These are phyloP conservation scores for Nelumbo lutea DNA, from an alignment of 164 flowering plant species.

Conservation along the genomic window DNA sequence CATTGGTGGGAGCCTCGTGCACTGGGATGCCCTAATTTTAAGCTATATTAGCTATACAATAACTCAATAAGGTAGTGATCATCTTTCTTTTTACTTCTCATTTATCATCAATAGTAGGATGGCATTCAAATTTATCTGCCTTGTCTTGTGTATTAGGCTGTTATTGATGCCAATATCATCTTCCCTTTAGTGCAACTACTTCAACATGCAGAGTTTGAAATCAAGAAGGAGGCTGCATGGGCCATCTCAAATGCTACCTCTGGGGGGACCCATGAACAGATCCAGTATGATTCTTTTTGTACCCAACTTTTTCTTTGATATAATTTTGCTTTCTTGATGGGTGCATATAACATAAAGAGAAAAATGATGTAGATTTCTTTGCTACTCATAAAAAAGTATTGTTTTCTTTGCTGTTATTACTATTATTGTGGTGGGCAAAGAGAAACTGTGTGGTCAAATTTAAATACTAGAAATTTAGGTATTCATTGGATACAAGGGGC, in stretches of 20 bases:
- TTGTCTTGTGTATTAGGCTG: slow-evolving; percentile 41
- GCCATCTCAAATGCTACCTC: slow-evolving; percentile 80
- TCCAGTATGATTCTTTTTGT: slow-evolving; percentile 31
- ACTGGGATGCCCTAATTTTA: too few species aligned
- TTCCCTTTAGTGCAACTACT: slow-evolving; percentile 56
- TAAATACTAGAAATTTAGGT: not conserved
- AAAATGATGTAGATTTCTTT: too few species aligned
- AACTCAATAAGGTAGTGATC: too few species aligned
- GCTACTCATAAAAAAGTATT: too few species aligned
- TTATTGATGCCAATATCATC: slow-evolving; percentile 56
- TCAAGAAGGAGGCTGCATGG: slow-evolving; percentile 83
- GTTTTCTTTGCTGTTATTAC: too few species aligned
- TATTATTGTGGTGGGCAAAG: too few species aligned
- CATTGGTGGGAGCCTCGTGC: too few species aligned
- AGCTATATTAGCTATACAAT: too few species aligned
- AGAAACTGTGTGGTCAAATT: not conserved
- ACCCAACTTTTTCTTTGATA: not conserved
- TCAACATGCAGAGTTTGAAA: slow-evolving; percentile 67
- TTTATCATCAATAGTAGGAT: not conserved
- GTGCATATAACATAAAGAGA: too few species aligned
- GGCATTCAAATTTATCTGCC: not conserved
- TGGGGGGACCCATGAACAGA: slow-evolving; percentile 70
- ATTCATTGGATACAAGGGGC: not conserved
- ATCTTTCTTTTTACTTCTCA: too few species aligned
- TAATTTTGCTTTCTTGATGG: not conserved